Evolutionary conservation across 1,284 basidiomycete species (phyloP).

Genomic region (Mrakiaceae sp.): DNA sequence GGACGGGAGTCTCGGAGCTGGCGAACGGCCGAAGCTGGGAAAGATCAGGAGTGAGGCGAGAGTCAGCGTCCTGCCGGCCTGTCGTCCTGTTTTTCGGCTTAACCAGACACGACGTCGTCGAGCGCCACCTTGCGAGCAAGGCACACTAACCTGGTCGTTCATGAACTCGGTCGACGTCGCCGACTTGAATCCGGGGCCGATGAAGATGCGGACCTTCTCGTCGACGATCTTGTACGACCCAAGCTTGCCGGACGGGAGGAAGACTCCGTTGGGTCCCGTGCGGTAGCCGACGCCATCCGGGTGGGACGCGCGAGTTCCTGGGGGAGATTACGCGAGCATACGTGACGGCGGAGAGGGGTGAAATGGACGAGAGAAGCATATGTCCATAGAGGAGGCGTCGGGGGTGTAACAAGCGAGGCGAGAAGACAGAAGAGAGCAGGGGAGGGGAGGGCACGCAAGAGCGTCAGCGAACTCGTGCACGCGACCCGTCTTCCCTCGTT

Average conservation of each 20-base stretch:
- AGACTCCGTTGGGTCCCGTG: conserved; percentile 73
- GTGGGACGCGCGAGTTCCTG: conserved; percentile 68
- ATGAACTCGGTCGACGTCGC: conserved; percentile 8
- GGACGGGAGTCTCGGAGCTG: too few relatives aligned
- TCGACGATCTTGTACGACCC: conserved; percentile 69
- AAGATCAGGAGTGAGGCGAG: too few relatives aligned
- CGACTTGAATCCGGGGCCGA: conserved; percentile 49
- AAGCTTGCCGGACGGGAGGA: conserved; percentile 54
- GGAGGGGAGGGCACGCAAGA: not conserved
- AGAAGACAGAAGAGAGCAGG: not conserved
- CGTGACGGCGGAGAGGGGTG: not conserved
- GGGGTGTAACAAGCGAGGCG: too few relatives aligned
- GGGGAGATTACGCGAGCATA: not conserved
- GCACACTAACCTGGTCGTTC: conserved; percentile 8
- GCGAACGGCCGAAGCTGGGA: too few relatives aligned
- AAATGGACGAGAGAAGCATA: not conserved
- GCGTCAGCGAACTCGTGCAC: not conserved
- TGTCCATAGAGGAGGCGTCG: too few relatives aligned
- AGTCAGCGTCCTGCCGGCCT: too few relatives aligned
- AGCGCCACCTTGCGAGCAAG: too few relatives aligned
- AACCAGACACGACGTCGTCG: too few relatives aligned
- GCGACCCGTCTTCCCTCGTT: not conserved
- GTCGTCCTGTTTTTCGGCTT: too few relatives aligned
- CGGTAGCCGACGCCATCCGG: conserved; percentile 66
- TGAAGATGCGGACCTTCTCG: conserved; percentile 67